Conservation (phyloP, 768 basidiomycete genomes). For the Amanita fuliginea region DNA sequence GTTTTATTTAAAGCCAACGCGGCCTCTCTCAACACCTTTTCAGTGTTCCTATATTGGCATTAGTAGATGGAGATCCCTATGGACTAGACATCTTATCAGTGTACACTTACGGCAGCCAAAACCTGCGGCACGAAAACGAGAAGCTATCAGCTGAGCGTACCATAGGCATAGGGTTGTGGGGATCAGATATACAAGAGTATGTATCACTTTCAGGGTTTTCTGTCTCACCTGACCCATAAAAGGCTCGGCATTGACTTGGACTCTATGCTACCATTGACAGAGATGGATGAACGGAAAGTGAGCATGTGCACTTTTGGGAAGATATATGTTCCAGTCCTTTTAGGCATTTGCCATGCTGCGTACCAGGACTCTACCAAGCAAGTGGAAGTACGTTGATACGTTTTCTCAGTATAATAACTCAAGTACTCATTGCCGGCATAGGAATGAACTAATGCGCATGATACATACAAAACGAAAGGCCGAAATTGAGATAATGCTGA, state of each 20-base stretch:
- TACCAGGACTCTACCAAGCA: slow-evolving; percentile 34
- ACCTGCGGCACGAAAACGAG: slow-evolving; percentile 58
- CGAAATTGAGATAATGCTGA: slow-evolving; percentile 68
- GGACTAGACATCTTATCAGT: slow-evolving; percentile 88
- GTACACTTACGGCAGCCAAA: slow-evolving; percentile 71
- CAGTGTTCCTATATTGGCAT: slow-evolving; percentile 66
- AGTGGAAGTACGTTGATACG: slow-evolving; percentile 48
- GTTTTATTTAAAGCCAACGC: slow-evolving; percentile 5
- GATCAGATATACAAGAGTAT: slow-evolving; percentile 58
- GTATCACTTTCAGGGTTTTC: slow-evolving; percentile 7
- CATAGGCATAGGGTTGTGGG: slow-evolving; percentile 71
- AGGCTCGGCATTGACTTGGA: slow-evolving; percentile 56
- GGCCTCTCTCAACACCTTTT: not conserved
- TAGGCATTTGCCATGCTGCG: slow-evolving; percentile 59
- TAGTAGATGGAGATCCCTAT: slow-evolving; percentile 89
- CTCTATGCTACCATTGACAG: slow-evolving; percentile 55
- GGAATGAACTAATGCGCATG: slow-evolving; percentile 75
- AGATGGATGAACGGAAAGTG: slow-evolving; percentile 70
- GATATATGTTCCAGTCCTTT: not conserved
- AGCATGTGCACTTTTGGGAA: not conserved
- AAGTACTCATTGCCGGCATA: slow-evolving; percentile 22
- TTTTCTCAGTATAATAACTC: not conserved
- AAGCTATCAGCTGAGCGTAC: slow-evolving; percentile 60
- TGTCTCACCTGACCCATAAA: not conserved
- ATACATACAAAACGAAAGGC: slow-evolving; percentile 79